phyloP scores from a whole-genome alignment of 2,329 filamentous ascomycete genomes.

The Xylariaceae sp. region DNA sequence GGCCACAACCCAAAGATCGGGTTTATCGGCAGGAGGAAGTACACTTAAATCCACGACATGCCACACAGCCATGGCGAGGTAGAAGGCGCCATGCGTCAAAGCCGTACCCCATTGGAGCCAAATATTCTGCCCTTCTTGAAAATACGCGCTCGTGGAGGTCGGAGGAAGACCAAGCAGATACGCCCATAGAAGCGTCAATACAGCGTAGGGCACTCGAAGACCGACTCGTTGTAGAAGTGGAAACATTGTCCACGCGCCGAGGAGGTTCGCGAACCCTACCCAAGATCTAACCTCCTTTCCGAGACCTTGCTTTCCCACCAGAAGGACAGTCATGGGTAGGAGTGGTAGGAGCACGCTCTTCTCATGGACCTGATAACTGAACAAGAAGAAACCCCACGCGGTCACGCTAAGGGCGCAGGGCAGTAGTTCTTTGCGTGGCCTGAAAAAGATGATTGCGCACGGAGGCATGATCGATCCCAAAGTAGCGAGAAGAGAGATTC shows the following conservation, averaged over 20 bases:
- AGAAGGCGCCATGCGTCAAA: conserved; percentile 71
- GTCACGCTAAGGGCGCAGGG: conserved; percentile 78
- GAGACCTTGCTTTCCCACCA: conserved; percentile 74
- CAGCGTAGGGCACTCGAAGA: conserved; percentile 76
- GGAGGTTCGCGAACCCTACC: conserved; percentile 92
- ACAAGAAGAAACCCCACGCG: conserved; percentile 96
- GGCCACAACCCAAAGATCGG: conserved; percentile 89
- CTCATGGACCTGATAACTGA: conserved; percentile 97
- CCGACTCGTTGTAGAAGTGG: conserved; percentile 84
- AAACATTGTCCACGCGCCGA: conserved; percentile 91
- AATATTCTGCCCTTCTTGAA: conserved; percentile 42
- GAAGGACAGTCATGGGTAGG: conserved; percentile 85
- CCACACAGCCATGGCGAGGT: conserved; percentile 74
- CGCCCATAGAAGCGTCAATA: conserved; percentile 83
- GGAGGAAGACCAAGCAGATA: conserved; percentile 87
- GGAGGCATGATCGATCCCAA: conserved; percentile 72
- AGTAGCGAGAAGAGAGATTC: conserved; percentile 70
- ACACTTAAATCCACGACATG: conserved; percentile 71
- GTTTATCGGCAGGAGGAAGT: conserved; percentile 67
- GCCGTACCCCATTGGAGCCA: conserved; percentile 56
- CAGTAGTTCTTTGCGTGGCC: conserved; percentile 71
- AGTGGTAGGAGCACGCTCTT: conserved; percentile 93
- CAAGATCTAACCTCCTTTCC: conserved; percentile 74
- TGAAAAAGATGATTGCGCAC: conserved; percentile 73
- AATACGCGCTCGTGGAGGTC: conserved; percentile 65